phyloP scores from a whole-genome alignment of 768 basidiomycete genomes.

The Tulasnella sp. region DNA sequence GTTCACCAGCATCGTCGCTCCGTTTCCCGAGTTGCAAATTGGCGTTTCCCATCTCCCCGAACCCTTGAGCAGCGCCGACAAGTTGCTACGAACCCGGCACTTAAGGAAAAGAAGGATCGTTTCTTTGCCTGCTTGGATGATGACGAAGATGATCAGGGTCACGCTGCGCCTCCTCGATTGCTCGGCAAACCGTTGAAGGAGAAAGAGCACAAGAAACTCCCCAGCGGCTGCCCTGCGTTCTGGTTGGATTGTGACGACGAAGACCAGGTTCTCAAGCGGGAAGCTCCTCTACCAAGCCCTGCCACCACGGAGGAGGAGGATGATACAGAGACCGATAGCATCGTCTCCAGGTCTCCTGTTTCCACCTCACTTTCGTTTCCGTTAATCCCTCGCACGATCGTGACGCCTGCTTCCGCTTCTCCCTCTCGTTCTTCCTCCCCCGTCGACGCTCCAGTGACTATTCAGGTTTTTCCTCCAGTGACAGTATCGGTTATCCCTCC shows the following conservation, averaged over 20 bases:
- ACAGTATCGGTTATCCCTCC: background rate
- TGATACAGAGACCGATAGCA: conserved; percentile 6
- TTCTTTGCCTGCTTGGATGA: conserved; percentile 32
- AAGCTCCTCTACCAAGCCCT: conserved; percentile 22
- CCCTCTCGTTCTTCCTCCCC: conserved; percentile 8
- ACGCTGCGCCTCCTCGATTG: background rate
- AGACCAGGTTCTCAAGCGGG: conserved; percentile 11
- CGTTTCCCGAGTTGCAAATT: conserved; percentile 17
- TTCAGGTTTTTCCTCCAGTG: background rate
- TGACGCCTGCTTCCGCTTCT: conserved; percentile 7
- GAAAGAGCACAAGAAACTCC: conserved; percentile 32
- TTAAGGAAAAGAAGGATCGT: conserved; percentile 20
- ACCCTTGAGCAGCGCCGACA: background rate
- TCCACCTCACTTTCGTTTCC: conserved; percentile 3
- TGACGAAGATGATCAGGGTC: conserved; percentile 1
- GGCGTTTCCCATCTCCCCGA: conserved; percentile 26
- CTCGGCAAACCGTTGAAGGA: conserved; percentile 17
- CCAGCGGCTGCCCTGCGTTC: conserved; percentile 32
- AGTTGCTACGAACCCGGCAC: background rate
- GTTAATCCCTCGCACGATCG: conserved; percentile 6
- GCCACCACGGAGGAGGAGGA: conserved; percentile 28
- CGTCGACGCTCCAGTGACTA: conserved; percentile 14
- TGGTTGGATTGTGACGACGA: conserved; percentile 32
- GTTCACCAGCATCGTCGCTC: conserved; percentile 28
- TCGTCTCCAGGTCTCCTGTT: background rate